Conservation (phyloP, 2,329 filamentous ascomycete genomes). For the Neofusicoccum kwambonambiense region DNA sequence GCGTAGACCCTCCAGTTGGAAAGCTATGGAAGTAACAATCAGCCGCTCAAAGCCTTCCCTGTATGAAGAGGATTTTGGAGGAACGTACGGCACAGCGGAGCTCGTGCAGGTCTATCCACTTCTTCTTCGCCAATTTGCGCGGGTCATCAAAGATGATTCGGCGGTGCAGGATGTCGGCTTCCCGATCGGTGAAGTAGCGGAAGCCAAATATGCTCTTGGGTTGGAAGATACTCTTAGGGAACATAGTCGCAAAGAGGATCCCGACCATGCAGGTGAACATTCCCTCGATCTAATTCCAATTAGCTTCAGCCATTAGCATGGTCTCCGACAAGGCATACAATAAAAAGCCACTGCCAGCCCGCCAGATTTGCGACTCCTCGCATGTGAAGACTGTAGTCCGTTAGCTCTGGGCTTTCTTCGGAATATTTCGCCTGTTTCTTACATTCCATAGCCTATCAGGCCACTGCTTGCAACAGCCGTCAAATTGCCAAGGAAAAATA, state of each 20-base stretch:
- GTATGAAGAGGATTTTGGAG: no score
- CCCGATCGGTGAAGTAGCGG: conserved; percentile 40
- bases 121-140: conserved; percentile 16
- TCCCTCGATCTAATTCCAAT: conserved; percentile 44
- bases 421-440: not conserved
- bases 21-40: conserved; percentile 20
- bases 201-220: conserved; percentile 44
- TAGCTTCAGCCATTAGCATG: not conserved
- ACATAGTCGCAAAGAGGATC: conserved; percentile 43
- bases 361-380: conserved; percentile 46
- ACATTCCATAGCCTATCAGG: conserved; percentile 40
- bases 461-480: conserved; percentile 48
- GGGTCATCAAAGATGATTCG: conserved; percentile 19
- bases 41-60: not conserved
- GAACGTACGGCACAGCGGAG: conserved; percentile 4
- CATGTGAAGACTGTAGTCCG: conserved; percentile 49
- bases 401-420: not conserved
- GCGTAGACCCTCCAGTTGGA: conserved; percentile 33
- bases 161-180: conserved; percentile 43
- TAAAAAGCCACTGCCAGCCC: conserved; percentile 60
- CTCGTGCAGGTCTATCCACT: conserved; percentile 11
- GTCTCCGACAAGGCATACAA: conserved; percentile 11
- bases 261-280: conserved; percentile 50
- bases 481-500: conserved; percentile 59
- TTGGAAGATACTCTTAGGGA: conserved; percentile 48